Conservation (phyloP, 257 asterid genomes). For the Striga asiatica region DNA sequence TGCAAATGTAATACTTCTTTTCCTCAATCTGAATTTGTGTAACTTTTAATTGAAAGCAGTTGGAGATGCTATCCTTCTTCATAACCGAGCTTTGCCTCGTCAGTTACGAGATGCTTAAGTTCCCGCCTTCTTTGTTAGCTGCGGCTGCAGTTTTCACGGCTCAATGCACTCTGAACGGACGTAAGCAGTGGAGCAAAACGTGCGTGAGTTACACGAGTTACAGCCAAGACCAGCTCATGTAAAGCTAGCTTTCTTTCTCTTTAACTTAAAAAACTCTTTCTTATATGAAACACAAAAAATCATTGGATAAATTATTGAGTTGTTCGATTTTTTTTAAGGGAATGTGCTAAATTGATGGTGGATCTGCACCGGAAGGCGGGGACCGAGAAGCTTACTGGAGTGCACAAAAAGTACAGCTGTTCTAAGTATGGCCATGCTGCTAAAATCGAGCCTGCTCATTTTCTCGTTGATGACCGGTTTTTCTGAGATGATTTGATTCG, state of each 20-base stretch:
- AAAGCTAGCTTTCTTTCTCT: too few relatives aligned
- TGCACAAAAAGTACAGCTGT: slow-evolving; percentile 54
- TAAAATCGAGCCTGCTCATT: slow-evolving; percentile 46
- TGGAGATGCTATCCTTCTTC: slow-evolving; percentile 63
- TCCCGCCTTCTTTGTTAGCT: slow-evolving; percentile 69
- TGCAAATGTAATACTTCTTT: neutral
- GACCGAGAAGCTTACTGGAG: slow-evolving; percentile 53
- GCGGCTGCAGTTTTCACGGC: slow-evolving; percentile 85
- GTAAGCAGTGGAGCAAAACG: slow-evolving; percentile 50
- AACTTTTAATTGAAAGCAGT: too few relatives aligned
- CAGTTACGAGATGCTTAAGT: slow-evolving; percentile 67
- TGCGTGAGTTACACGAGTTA: slow-evolving; percentile 45
- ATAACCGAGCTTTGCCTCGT: slow-evolving; percentile 64
- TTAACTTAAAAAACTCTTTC: too few relatives aligned
- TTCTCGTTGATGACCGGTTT: slow-evolving; percentile 19
- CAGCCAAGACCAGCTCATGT: slow-evolving; percentile 23
- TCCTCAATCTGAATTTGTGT: neutral
- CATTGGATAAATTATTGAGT: neutral
- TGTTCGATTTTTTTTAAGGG: slow-evolving; percentile 22
- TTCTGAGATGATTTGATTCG: neutral
- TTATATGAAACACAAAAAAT: too few relatives aligned
- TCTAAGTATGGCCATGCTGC: slow-evolving; percentile 46
- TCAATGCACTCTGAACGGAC: slow-evolving; percentile 46
- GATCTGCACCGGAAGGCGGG: slow-evolving; percentile 52
- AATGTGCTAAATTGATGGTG: slow-evolving; percentile 50